Evolutionary conservation across 139 green algal genomes (phyloP).

Genomic region (Picochlorum sp.): DNA sequence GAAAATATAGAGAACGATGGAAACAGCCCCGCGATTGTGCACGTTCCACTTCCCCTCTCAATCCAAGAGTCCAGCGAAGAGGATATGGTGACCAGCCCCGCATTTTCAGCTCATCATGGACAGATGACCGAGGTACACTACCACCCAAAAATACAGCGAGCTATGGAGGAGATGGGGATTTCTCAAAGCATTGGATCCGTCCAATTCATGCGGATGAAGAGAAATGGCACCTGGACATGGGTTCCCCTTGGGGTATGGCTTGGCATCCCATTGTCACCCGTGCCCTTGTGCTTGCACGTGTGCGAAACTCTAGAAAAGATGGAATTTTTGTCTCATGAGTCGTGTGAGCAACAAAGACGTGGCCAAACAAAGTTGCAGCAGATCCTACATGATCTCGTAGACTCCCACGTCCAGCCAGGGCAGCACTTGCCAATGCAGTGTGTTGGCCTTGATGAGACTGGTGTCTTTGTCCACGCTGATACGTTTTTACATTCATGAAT

Average conservation of each 20-base stretch:
- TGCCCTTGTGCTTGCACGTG: neutral
- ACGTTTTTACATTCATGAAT: too few relatives aligned
- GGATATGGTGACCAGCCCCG: neutral
- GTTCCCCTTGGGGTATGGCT: neutral
- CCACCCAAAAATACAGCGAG: neutral
- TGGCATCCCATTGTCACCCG: neutral
- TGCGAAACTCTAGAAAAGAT: neutral
- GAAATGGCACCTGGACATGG: neutral
- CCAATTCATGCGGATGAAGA: constrained; percentile 1
- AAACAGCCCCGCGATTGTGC: neutral
- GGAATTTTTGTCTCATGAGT: neutral
- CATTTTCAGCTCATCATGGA: constrained; percentile 8
- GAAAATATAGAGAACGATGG: neutral
- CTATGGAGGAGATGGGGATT: too few relatives aligned
- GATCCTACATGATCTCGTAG: too few relatives aligned
- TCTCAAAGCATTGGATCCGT: neutral
- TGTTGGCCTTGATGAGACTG: too few relatives aligned
- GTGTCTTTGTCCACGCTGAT: too few relatives aligned
- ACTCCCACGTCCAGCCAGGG: too few relatives aligned
- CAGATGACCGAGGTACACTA: constrained; percentile 3
- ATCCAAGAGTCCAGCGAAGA: too few relatives aligned
- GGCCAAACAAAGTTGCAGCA: too few relatives aligned
- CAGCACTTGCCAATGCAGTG: too few relatives aligned
- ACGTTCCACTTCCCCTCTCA: constrained; percentile 6
- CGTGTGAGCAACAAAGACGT: neutral